Evolutionary conservation across 129 eudicot genomes (phyloP), one percentile per base, ranked within the genome.

Genomic region (Helianthus tuberosus): DNA sequence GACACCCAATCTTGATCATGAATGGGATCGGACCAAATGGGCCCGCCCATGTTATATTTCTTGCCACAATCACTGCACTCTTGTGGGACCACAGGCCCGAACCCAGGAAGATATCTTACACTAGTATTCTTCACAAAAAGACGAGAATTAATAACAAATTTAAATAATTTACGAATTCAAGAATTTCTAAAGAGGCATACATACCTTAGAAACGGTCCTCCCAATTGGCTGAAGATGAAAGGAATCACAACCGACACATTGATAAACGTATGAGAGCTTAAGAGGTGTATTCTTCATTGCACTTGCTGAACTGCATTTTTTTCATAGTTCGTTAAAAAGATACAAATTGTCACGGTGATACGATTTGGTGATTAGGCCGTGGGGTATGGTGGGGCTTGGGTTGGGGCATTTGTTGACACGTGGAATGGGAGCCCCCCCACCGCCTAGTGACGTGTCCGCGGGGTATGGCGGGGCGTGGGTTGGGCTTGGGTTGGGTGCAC

Each of bases 211-310:
- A 23, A 91, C 97, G 7, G 97, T 89, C 75, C 99, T 87, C 20
- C 97, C 99, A 64, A 95, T 64, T 36, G 97, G 89, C 86, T 95
- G 99, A 49, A 95, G 97, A 82, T 91, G 99, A 80, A 95, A 95
- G 49, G 99, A 95, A 82, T 95, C 99, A 66, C 99, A 95, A 20
- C 97, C 97, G 59, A 72, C 84, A 80, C 97, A 95, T 71, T 95
- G 99, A 72, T 86, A 95, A 57, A 95, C 85, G 64, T 91, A 95
- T 0, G 99, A 95, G 60, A 95, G 90, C 83, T 94, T 94, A 62
- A 94, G 87, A 70, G 99, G 99, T 51, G 99, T 94, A 79, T 85
- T 91, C 85, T 94, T 94, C 99, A 94, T 89, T 58, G 93, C 96
- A 83, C 97, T 82, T 35, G 97, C 98, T n/a, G 98, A 93, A 16